phyloP scores from a whole-genome alignment of 2,329 filamentous ascomycete genomes.

The Pestalotiopsis sp. region DNA sequence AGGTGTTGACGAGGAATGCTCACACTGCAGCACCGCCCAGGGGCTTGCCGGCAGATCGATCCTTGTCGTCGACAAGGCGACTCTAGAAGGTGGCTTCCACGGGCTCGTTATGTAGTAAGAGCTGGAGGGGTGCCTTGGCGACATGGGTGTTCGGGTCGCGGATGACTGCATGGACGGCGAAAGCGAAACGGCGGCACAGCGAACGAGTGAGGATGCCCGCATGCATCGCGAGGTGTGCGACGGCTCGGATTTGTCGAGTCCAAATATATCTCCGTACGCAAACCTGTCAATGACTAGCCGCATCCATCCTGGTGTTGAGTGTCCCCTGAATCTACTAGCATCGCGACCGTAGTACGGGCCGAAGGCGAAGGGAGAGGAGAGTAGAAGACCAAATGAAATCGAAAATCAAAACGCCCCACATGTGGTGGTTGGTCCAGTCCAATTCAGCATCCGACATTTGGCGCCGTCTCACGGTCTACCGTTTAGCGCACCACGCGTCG shows the following conservation, averaged over 20 bases:
- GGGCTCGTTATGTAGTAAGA: no score
- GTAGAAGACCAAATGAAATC: background rate
- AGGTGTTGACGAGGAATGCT: background rate
- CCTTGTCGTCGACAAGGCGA: background rate
- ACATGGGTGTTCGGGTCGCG: background rate
- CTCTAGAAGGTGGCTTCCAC: no score
- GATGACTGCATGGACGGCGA: background rate
- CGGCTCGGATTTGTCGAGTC: background rate
- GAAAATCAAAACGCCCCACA: background rate
- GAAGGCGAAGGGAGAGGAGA: background rate
- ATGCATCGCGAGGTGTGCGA: background rate
- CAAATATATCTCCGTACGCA: background rate
- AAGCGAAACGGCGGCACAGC: background rate
- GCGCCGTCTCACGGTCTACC: background rate
- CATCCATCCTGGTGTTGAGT: no score
- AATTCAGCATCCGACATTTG: background rate
- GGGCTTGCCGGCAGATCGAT: background rate
- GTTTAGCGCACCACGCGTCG: constrained; percentile 10
- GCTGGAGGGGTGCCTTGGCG: background rate
- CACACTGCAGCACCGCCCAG: background rate
- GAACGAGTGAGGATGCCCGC: background rate
- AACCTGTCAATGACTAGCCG: background rate
- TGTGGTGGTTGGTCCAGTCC: background rate
- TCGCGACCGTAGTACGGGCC: background rate
- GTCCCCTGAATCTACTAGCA: background rate